Conservation (phyloP, 495 filamentous ascomycete species). For the Penicillium steckii region DNA sequence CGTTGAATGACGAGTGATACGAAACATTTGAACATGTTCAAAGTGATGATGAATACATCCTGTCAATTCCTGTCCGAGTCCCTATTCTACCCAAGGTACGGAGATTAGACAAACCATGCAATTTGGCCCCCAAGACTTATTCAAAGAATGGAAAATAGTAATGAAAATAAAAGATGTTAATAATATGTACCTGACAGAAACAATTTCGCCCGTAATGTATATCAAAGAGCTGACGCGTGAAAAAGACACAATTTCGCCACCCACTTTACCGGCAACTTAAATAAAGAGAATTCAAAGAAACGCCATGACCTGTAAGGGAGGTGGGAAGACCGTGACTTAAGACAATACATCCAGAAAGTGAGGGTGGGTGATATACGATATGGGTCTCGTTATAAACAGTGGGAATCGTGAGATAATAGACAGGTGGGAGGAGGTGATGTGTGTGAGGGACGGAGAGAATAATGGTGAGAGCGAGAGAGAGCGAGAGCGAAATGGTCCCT, state of each 20-base stretch:
- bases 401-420: slow-evolving; percentile 32
- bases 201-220: slow-evolving; percentile 15
- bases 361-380: slow-evolving; percentile 22
- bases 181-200: slow-evolving; percentile 28
- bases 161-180: slow-evolving; percentile 12
- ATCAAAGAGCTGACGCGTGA: slow-evolving; percentile 21
- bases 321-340: slow-evolving; percentile 10
- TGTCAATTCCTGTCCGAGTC: not conserved
- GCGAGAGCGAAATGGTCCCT: slow-evolving; percentile 3
- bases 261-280: slow-evolving; percentile 6
- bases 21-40: not conserved
- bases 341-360: slow-evolving; percentile 15
- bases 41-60: slow-evolving; percentile 11
- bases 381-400: slow-evolving; percentile 31
- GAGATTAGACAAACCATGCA: not conserved
- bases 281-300: slow-evolving; percentile 21
- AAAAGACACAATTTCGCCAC: slow-evolving; percentile 23
- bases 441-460: not conserved
- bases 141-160: not conserved
- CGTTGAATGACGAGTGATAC: not conserved
- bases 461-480: not conserved
- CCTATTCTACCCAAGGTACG: slow-evolving; percentile 4
- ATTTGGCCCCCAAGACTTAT: not conserved
- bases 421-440: slow-evolving; percentile 10
- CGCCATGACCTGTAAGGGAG: slow-evolving; percentile 31